A percentile compares a stretch with the other conserved stretches of the same genome.
Conservation (phyloP, 805 yeast genomes). For the Cyberlindnera veronae region DNA sequence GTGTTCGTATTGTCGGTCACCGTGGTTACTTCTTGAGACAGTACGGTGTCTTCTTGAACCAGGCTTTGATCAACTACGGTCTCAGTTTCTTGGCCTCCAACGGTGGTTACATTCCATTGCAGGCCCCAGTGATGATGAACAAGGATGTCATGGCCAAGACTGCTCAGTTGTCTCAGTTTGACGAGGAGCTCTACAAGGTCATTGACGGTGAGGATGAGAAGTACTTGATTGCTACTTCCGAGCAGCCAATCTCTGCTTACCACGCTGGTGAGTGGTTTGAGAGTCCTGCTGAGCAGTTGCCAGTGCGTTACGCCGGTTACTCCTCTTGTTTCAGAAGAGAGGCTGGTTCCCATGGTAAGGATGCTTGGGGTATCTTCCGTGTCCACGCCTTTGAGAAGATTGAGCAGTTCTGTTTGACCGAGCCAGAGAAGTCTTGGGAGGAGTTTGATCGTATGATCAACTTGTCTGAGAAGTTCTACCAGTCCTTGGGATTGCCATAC, state of each 20-base stretch:
- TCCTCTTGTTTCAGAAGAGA: slow-evolving; percentile 99
- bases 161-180: slow-evolving; percentile 96
- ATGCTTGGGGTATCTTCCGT: slow-evolving; percentile 99
- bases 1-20: slow-evolving; percentile 96
- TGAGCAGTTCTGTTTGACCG: slow-evolving; percentile 93
- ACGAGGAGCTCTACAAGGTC: slow-evolving; percentile 96
- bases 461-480: slow-evolving; percentile 87
- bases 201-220: slow-evolving; percentile 97
- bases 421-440: slow-evolving; percentile 97
- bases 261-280: slow-evolving; percentile 99
- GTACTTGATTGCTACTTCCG: slow-evolving; percentile 96
- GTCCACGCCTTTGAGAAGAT: slow-evolving; percentile 98
- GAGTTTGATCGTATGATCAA: slow-evolving; percentile 96
- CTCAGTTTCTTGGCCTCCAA: slow-evolving; percentile 73
- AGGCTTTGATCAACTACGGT: slow-evolving; percentile 96
- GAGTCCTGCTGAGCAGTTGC: slow-evolving; percentile 93
- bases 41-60: slow-evolving; percentile 95
- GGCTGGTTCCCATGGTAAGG: slow-evolving; percentile 99
- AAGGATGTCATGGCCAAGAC: slow-evolving; percentile 99
- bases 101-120: slow-evolving; percentile 84
- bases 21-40: slow-evolving; percentile 96
- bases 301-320: slow-evolving; percentile 95
- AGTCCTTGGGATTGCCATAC: slow-evolving; percentile 89
- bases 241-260: slow-evolving; percentile 97
- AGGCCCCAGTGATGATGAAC: slow-evolving; percentile 99